Base-by-base conservation (phyloP, 352 stramenopile genomes). In the Phytophthora palmivora region DNA sequence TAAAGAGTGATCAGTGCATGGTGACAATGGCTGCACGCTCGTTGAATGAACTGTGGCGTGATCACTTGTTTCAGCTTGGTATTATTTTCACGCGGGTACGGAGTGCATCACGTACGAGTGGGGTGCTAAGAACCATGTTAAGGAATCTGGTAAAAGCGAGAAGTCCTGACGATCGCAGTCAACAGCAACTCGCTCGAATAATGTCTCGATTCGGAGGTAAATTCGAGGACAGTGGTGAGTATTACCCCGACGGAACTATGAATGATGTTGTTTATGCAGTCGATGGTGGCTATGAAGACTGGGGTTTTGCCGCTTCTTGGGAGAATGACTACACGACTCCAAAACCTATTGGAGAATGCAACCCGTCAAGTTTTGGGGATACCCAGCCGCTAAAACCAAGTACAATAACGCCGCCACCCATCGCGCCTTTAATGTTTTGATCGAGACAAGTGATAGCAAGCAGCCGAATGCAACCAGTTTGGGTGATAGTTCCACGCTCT, bases 51-150 rank as follows among this genome's bases (percentile, higher is more conserved):
- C 71, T 99, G 15, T 99, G 91, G 77, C 88, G 93, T 6, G 84
- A 97, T 48, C 93, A 99, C 63, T 72, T 98, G 30, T 98, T 99
- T 70, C 95, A 98, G 62, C 77, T 99, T 7, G 77, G 88, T 12
- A 83, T 99, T 18, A 99, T 4, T 99, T 98, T 65, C 97, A 99
- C 78, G 96, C 84, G 30, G 97, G 97, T 41, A 99, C 94, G 59
- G 87, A 96, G 51, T 90, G 91, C 7, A 86, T 99, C 50, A 94
- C 88, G 5, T 99, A 99, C 70, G 97, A 99, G 72, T 99, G 97
- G 97, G 96, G 96, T 11, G 88, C 87, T 18, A 83, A 85, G 10
- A 95, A 96, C 45, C 83, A 98, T 72, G 55, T 84, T 86, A 48
- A 75, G 26, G 55, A 48, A 0, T 68, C 43, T 14, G 77, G 67